Evolutionary conservation across 2,329 filamentous ascomycete genomes (phyloP).

Genomic region (Lizonia empirigonia): DNA sequence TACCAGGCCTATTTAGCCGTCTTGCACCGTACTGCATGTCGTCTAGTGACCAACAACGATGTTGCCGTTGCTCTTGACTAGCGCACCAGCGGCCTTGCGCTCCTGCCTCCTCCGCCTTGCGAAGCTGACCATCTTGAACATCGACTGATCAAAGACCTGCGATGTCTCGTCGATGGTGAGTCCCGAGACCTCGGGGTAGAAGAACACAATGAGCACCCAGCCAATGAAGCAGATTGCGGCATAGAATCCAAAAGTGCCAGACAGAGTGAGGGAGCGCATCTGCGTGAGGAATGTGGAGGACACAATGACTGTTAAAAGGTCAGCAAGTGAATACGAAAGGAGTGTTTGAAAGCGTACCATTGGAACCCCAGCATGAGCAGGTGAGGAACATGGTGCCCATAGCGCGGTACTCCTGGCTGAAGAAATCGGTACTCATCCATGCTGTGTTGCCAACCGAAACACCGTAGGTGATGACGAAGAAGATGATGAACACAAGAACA

Average conservation of each 20-base stretch:
- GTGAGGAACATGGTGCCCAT: conserved; percentile 58
- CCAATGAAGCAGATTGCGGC: conserved; percentile 57
- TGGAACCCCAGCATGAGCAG: conserved; percentile 44
- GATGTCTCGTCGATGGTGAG: conserved; percentile 61
- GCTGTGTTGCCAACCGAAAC: conserved; percentile 55
- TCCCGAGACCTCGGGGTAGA: conserved; percentile 57
- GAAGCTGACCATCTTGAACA: conserved; percentile 38
- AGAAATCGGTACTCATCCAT: conserved; percentile 57
- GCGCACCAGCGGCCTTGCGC: conserved; percentile 24
- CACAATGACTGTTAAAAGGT: conserved; percentile 49
- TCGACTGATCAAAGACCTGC: conserved; percentile 56
- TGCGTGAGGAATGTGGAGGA: conserved; percentile 57
- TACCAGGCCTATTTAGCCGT: too few relatives aligned
- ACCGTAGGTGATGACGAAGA: conserved; percentile 52
- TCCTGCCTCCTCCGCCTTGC: conserved; percentile 51
- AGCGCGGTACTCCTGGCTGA: conserved; percentile 56
- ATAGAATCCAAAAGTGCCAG: conserved; percentile 60
- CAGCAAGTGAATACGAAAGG: not conserved
- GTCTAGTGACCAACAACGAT: conserved; percentile 10
- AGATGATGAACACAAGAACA: conserved; percentile 53
- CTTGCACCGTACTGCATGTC: too few relatives aligned
- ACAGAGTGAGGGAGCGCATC: conserved; percentile 58
- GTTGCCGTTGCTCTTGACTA: conserved; percentile 3
- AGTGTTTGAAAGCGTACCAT: conserved; percentile 24
- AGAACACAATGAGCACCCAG: conserved; percentile 56